Evolutionary conservation across 2,329 filamentous ascomycete species (phyloP).

Genomic region (Neocatenulostroma microsporum): DNA sequence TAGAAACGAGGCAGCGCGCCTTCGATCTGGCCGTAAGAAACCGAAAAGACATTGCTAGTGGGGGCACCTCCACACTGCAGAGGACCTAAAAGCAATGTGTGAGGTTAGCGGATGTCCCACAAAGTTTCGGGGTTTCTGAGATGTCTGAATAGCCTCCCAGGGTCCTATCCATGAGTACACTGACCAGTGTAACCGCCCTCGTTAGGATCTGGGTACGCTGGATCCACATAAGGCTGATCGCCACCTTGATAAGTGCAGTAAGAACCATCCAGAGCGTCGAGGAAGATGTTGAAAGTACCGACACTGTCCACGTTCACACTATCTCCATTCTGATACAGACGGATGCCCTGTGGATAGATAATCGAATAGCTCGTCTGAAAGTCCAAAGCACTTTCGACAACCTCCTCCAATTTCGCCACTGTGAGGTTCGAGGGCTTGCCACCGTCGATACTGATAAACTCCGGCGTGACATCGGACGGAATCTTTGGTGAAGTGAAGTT

Average conservation of each 20-base stretch:
- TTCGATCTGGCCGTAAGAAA: conserved; percentile 49
- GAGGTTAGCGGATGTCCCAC: conserved; percentile 14
- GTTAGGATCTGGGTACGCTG: conserved; percentile 30
- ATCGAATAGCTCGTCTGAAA: conserved; percentile 51
- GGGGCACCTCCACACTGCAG: conserved; percentile 40
- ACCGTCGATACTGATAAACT: conserved; percentile 26
- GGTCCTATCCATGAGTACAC: no score
- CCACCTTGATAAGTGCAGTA: conserved; percentile 38
- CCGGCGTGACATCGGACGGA: conserved; percentile 27
- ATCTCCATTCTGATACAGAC: conserved; percentile 38
- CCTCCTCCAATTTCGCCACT: conserved; percentile 11
- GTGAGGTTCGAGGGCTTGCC: conserved; percentile 17
- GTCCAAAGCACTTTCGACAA: conserved; percentile 48
- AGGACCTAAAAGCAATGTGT: conserved; percentile 32
- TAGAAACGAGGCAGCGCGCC: conserved; percentile 38
- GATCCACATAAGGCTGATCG: conserved; percentile 33
- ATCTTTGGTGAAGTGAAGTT: conserved; percentile 28
- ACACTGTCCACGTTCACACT: conserved; percentile 24
- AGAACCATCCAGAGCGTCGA: conserved; percentile 41
- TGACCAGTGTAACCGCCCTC: conserved; percentile 5
- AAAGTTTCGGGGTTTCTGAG: not conserved
- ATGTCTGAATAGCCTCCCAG: no score
- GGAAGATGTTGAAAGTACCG: conserved; percentile 31
- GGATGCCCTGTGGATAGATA: conserved; percentile 42
- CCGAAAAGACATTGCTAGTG: conserved; percentile 48